Percentiles rank a stretch among this genome's conserved stretches.
Evolutionary conservation across 2,329 filamentous ascomycete species (phyloP).

Genomic region (Didymosphaeria variabile): DNA sequence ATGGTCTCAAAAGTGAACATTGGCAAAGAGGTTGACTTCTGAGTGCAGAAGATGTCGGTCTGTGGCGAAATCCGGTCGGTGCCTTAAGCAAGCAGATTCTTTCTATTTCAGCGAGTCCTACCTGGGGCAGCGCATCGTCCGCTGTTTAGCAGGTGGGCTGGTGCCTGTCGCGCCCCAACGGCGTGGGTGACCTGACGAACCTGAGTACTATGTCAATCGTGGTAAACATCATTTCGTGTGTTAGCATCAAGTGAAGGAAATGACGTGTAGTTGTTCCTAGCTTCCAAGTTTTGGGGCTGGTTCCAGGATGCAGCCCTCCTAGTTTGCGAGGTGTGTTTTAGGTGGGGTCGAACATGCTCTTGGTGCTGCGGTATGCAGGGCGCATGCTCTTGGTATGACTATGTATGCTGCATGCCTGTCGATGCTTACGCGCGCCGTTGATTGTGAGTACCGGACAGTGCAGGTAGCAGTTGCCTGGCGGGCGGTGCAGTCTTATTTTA

Average conservation of each 20-base stretch:
- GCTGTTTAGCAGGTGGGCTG: neutral
- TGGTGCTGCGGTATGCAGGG: slow-evolving; percentile 2
- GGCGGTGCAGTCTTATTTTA: slow-evolving; percentile 18
- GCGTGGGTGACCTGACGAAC: neutral
- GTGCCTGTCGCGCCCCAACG: neutral
- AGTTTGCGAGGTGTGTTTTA: neutral
- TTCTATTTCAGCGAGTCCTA: neutral
- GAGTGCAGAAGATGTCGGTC: neutral
- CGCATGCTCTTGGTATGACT: neutral
- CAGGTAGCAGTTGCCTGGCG: neutral
- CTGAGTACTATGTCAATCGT: neutral
- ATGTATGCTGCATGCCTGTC: neutral
- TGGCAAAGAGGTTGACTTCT: neutral
- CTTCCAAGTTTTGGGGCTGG: neutral
- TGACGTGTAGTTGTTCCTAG: neutral
- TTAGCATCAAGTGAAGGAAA: neutral
- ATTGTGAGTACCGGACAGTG: neutral
- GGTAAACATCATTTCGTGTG: neutral
- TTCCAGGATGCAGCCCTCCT: neutral
- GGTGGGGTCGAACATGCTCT: neutral
- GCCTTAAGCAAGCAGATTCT: neutral
- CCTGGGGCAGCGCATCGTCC: neutral
- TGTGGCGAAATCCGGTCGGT: too few relatives aligned
- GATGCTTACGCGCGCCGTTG: slow-evolving; percentile 3
- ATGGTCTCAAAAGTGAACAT: neutral